Evolutionary conservation across 176 grass and related monocot species (phyloP).

Genomic region (Aegilops umbellulata): DNA sequence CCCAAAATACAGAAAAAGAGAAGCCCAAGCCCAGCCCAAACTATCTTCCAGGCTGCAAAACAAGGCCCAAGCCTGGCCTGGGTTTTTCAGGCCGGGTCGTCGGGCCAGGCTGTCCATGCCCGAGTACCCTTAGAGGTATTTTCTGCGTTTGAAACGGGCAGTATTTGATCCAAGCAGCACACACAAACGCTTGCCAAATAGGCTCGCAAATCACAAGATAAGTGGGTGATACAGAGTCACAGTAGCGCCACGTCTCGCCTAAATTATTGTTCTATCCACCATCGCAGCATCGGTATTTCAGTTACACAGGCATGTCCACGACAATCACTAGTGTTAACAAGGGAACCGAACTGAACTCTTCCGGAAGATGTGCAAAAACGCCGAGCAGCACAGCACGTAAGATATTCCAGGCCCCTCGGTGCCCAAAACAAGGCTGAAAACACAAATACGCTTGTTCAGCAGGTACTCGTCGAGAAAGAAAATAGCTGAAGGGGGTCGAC

Average conservation of each 20-base stretch:
- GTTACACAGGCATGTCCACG: slow-evolving; percentile 4
- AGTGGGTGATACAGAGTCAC: not conserved
- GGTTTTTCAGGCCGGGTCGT: too few species aligned
- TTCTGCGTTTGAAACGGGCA: too few species aligned
- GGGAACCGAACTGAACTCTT: not conserved
- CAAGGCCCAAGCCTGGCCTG: too few species aligned
- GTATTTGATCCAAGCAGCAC: too few species aligned
- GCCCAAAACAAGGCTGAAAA: not conserved
- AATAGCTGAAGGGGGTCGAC: not conserved
- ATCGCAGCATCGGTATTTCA: not conserved
- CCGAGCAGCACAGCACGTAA: not conserved
- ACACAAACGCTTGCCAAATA: not conserved
- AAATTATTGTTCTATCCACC: slow-evolving; percentile 30
- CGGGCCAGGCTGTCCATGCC: too few species aligned
- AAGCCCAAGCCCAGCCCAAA: too few species aligned
- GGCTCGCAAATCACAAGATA: not conserved
- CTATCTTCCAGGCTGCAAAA: too few species aligned
- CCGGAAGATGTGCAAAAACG: not conserved
- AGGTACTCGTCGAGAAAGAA: not conserved
- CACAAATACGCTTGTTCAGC: not conserved
- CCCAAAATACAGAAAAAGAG: too few species aligned
- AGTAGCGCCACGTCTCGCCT: not conserved
- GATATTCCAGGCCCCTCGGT: slow-evolving; percentile 1
- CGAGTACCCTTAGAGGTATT: too few species aligned
- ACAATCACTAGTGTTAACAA: not conserved